A percentile compares a stretch with the other conserved stretches of the same genome.
phyloP scores from a whole-genome alignment of 2,329 filamentous ascomycete species.

The Teratosphaeria gauchensis region DNA sequence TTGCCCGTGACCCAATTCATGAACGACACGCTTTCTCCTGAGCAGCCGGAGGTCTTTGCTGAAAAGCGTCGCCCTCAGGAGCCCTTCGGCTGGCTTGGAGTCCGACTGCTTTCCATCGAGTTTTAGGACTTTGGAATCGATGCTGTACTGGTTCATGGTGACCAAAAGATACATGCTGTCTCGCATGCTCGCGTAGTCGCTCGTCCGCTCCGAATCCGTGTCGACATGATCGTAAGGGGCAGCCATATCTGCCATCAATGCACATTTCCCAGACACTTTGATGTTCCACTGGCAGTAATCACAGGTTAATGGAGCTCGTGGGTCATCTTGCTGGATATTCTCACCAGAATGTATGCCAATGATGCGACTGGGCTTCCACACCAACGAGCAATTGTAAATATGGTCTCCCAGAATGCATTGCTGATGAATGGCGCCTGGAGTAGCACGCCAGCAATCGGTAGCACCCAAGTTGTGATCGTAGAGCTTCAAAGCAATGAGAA shows the following conservation, averaged over 20 bases:
- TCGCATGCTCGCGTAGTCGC: slow-evolving; percentile 29
- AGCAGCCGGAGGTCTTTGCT: slow-evolving; percentile 26
- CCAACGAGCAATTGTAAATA: slow-evolving; percentile 29
- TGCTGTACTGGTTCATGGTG: slow-evolving; percentile 37
- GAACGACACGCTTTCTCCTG: background rate
- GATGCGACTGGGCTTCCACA: slow-evolving; percentile 29
- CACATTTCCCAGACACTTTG: slow-evolving; percentile 30
- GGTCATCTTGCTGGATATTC: background rate
- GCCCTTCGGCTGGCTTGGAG: slow-evolving; percentile 27
- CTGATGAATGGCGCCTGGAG: slow-evolving; percentile 34
- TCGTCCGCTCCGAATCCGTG: slow-evolving; percentile 16
- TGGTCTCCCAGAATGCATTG: slow-evolving; percentile 28
- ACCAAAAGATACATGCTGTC: slow-evolving; percentile 38
- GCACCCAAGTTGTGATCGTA: slow-evolving; percentile 33
- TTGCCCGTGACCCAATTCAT: background rate
- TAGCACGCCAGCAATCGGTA: slow-evolving; percentile 30
- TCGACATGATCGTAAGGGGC: slow-evolving; percentile 21
- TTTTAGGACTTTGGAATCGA: slow-evolving; percentile 16
- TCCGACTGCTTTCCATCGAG: background rate
- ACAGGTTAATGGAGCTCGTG: background rate
- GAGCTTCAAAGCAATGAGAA: background rate
- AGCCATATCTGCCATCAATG: slow-evolving; percentile 32
- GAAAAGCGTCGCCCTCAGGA: slow-evolving; percentile 33
- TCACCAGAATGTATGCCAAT: slow-evolving; percentile 25
- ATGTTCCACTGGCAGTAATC: slow-evolving; percentile 29